Conservation (phyloP, 228 moss, liverwort and hornwort genomes). For the Sphagnum fallax region DNA sequence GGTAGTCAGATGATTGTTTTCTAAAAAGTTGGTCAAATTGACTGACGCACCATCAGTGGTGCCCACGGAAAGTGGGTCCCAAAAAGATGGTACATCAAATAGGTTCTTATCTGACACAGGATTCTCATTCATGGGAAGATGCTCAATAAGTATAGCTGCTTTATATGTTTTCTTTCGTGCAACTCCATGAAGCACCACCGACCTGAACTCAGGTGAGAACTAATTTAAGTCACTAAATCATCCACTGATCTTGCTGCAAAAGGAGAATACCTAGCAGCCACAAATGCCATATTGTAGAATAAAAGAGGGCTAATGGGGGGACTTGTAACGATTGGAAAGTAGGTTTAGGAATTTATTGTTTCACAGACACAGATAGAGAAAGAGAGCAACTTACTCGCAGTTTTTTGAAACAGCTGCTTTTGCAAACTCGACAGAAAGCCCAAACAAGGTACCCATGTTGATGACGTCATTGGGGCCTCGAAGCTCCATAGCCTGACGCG, state of each 20-base stretch:
- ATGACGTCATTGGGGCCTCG: constrained; percentile 93
- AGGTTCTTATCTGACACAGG: constrained; percentile 13
- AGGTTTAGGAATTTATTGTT: neutral
- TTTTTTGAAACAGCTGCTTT: constrained; percentile 70
- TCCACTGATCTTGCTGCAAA: neutral
- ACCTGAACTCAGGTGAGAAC: constrained; percentile 28
- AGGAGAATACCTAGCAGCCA: neutral
- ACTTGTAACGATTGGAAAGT: neutral
- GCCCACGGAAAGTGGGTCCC: constrained; percentile 82
- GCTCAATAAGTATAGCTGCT: constrained; percentile 57
- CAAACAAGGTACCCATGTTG: constrained; percentile 89
- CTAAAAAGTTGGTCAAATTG: constrained; percentile 40
- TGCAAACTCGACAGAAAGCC: constrained; percentile 63
- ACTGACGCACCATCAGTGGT: constrained; percentile 47
- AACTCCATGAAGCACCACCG: constrained; percentile 73
- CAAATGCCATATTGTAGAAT: neutral
- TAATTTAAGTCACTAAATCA: neutral
- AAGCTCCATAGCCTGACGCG: constrained; percentile 57
- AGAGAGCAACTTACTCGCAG: constrained; percentile 60
- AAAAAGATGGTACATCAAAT: constrained; percentile 71
- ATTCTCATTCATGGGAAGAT: constrained; percentile 16
- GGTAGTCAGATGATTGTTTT: constrained; percentile 12
- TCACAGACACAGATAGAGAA: neutral
- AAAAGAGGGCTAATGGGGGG: neutral
- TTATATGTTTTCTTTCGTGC: constrained; percentile 42